Percentiles rank a stretch among this genome's conserved stretches.
Evolutionary conservation across 345 rosid genomes (phyloP).

Genomic region (Brassica juncea): DNA sequence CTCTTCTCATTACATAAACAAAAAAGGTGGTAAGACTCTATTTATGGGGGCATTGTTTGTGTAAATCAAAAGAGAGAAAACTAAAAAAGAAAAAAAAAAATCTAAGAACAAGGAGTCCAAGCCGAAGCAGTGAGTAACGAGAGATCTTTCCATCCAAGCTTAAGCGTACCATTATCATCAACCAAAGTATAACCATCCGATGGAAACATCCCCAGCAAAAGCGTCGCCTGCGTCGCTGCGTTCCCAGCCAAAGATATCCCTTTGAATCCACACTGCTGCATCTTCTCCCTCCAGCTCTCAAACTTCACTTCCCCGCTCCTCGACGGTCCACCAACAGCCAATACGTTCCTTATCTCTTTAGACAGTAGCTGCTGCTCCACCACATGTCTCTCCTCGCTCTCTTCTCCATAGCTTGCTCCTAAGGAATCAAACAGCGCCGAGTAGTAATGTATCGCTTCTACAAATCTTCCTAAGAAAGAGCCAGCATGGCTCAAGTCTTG

Average conservation of each 20-base stretch:
- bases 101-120: conserved; percentile 69
- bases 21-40: conserved; percentile 15
- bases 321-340: conserved; percentile 85
- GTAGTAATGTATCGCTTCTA: conserved; percentile 98
- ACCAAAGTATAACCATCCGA: conserved; percentile 94
- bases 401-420: conserved; percentile 95
- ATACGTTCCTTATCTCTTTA: conserved; percentile 79
- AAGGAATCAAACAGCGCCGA: conserved; percentile 91
- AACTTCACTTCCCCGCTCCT: conserved; percentile 73
- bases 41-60: conserved; percentile 25
- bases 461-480: conserved; percentile 87
- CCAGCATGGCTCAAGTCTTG: conserved; percentile 95
- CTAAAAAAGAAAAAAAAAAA: neutral
- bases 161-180: conserved; percentile 88
- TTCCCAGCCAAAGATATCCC: conserved; percentile 84
- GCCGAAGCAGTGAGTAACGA: conserved; percentile 98
- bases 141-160: conserved; percentile 98
- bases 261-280: conserved; percentile 82
- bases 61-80: neutral
- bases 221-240: conserved; percentile 89
- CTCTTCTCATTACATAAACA: conserved; percentile 9
- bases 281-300: conserved; percentile 93
- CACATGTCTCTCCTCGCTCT: conserved; percentile 95
- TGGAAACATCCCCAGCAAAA: conserved; percentile 91
- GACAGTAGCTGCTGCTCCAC: conserved; percentile 97